phyloP scores from a whole-genome alignment of 2,329 filamentous ascomycete genomes.

The Fusarium setosum region DNA sequence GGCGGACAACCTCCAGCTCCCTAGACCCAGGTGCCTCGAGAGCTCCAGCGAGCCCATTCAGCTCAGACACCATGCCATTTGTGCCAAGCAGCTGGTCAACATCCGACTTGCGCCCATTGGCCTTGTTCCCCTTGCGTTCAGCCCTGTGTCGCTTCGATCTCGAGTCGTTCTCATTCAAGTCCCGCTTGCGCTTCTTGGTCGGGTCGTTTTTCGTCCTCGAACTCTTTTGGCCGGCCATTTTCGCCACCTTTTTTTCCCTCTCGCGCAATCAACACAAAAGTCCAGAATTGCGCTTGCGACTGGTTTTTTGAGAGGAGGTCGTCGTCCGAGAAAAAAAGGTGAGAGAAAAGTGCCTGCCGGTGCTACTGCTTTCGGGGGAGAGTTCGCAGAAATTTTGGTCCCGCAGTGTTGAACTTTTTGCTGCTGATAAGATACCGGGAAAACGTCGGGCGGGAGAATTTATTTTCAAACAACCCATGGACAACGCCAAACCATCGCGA shows the following conservation, averaged over 20 bases:
- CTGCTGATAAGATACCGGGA: slow-evolving; percentile 54
- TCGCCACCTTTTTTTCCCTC: slow-evolving; percentile 22
- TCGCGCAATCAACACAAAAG: slow-evolving; percentile 8
- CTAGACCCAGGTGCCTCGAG: slow-evolving; percentile 29
- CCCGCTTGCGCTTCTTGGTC: slow-evolving; percentile 61
- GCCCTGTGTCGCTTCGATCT: slow-evolving; percentile 55
- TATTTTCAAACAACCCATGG: slow-evolving; percentile 36
- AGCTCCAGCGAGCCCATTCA: slow-evolving; percentile 29
- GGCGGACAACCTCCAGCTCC: slow-evolving; percentile 40
- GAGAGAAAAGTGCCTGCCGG: slow-evolving; percentile 24
- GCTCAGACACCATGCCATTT: slow-evolving; percentile 25
- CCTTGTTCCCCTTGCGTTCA: slow-evolving; percentile 45
- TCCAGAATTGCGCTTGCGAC: slow-evolving; percentile 32
- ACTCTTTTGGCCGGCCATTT: slow-evolving; percentile 51
- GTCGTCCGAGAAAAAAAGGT: slow-evolving; percentile 33
- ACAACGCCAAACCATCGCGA: slow-evolving; percentile 28
- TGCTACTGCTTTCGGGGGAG: slow-evolving; percentile 27
- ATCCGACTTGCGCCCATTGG: slow-evolving; percentile 38
- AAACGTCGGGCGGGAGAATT: slow-evolving; percentile 47
- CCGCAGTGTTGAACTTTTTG: slow-evolving; percentile 53
- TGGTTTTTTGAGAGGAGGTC: slow-evolving; percentile 17
- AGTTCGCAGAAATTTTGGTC: slow-evolving; percentile 53
- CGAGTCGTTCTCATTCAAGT: slow-evolving; percentile 54
- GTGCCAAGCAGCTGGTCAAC: slow-evolving; percentile 5
- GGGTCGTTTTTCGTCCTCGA: slow-evolving; percentile 49